Evolutionary conservation across 331 rosid genomes (phyloP), one percentile per base, ranked within the genome.

Genomic region (Spiraea crenata): DNA sequence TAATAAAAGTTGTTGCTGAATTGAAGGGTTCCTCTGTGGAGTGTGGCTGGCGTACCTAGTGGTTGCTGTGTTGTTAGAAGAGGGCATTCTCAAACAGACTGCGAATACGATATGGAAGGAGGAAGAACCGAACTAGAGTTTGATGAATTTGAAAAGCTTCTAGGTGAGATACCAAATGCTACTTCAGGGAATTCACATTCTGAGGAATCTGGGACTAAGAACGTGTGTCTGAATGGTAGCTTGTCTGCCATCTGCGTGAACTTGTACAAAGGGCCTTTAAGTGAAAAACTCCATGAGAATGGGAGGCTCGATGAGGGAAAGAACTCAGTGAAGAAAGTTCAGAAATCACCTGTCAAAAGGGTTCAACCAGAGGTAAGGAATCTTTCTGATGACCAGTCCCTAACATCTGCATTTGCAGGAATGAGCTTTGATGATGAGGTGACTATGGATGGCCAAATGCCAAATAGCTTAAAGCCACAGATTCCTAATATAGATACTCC

Each of bases 151-250:
- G 86, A 80, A 67, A 81, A 63, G 65, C 82, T 81, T 50, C 82
- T 84, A 31, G 83, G 87, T 20, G 86, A 86, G 77, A 74, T 86
- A 72, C 88, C 88, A 19, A 79, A 68, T 59, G 85, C 63, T 46
- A 82, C 79, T 63, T 78, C 79, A 46, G 75, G 74, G n/a, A 82
- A 65, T 68, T 56, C 86, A 70, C 79, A 72, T 61, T 68, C 52
- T 35, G 82, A 72, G 16, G 77, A 68, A 38, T 57, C 79, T 69
- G 69, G 63, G 44, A 73, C 67, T 8, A 77, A 76, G 64, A 55
- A 8, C 25, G 45, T 50, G 73, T 45, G 59, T 50, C 12, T 67
- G 71, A 57, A 71, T 15, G 67, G 70, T 47, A 62, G 40, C 20
- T 46, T 84, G 73, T 67, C 75, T 62, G 55, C 86, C 13, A 38